These are phyloP conservation scores for Parmelia sp. DNA, from an alignment of 495 filamentous ascomycete species.

Conservation along the genomic window DNA sequence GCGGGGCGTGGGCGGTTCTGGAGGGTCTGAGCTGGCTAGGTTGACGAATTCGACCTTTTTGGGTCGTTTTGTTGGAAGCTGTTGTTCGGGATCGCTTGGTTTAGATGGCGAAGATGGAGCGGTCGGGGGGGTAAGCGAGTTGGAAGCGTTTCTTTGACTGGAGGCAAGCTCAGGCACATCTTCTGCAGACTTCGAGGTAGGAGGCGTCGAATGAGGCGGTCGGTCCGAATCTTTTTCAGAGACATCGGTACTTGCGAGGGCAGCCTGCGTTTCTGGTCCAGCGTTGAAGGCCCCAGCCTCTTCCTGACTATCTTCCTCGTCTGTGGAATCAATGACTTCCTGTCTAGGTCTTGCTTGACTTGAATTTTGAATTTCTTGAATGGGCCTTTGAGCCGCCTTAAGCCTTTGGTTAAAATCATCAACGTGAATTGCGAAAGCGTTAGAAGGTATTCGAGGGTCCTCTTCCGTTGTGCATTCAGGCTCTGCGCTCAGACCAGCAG, in stretches of 20 bases:
- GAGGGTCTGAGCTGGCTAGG: not conserved
- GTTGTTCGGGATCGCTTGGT: not conserved
- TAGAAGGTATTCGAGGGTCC: not conserved
- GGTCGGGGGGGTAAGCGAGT: not conserved
- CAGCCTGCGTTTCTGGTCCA: conserved; percentile 13
- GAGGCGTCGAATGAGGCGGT: not conserved
- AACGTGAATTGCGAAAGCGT: not conserved
- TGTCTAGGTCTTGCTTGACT: not conserved
- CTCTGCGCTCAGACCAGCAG: not conserved
- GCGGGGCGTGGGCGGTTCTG: not conserved
- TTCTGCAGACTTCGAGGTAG: not conserved
- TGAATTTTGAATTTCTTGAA: not conserved
- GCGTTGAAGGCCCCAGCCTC: conserved; percentile 11
- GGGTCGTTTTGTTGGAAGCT: not conserved
- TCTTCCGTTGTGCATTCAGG: not conserved
- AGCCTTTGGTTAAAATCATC: not conserved
- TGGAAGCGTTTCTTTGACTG: not conserved
- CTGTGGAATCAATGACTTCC: conserved; percentile 20
- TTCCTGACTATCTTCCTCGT: conserved; percentile 15
- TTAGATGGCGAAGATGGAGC: not conserved
- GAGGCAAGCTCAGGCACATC: no score
- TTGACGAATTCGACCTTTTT: not conserved
- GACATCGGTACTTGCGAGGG: not conserved
- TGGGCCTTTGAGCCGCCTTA: not conserved
- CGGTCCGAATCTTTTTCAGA: not conserved